Evolutionary conservation across 768 basidiomycete genomes (phyloP), one percentile per base, ranked within the genome.

Genomic region (Amanita rimosa): DNA sequence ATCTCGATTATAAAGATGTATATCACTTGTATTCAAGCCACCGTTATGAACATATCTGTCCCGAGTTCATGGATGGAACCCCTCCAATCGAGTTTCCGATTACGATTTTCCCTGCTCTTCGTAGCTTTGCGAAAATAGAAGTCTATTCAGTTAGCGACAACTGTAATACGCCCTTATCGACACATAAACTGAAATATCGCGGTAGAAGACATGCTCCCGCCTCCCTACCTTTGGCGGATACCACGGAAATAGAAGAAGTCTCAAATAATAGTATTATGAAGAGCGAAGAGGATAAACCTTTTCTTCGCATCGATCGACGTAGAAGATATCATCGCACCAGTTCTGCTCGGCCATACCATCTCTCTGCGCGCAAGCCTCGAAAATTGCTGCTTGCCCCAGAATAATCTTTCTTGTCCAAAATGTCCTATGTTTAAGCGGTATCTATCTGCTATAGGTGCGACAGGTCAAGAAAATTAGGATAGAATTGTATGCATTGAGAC

Each of bases 351-450:
- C 46, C 46, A 33, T 48, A 41, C 19, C 5, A 41, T 14, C 6
- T n/a, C 5, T 48, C 47, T 9, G 29, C 38, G 38, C 47, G 38
- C 27, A 48, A 41, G 19, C 10, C 22, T 31, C 17, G 38, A 34
- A 48, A 48, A 22, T 26, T 33, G 11, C 27, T 48, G 8, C 47
- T 48, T 6, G 47, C 39, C 7, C 47, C 47, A 11, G 47, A 48
- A 33, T 48, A 24, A 19, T 6, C 7, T n/a, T n/a, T n/a, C n/a
- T 9, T 9, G 1, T 9, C 5, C 27, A 27, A 24, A 24, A 5
- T 24, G 22, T 24, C 22, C 22, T n/a, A n/a, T n/a, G n/a, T n/a
- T 6, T 26, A 26, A 26, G 24, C 24, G 24, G 24, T 26, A 6
- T 26, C 24, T 6, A 1, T 6, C 24, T 26, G 7, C 24, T n/a